Base-by-base conservation (phyloP, 495 filamentous ascomycete species). In the Bacidia rubella region DNA sequence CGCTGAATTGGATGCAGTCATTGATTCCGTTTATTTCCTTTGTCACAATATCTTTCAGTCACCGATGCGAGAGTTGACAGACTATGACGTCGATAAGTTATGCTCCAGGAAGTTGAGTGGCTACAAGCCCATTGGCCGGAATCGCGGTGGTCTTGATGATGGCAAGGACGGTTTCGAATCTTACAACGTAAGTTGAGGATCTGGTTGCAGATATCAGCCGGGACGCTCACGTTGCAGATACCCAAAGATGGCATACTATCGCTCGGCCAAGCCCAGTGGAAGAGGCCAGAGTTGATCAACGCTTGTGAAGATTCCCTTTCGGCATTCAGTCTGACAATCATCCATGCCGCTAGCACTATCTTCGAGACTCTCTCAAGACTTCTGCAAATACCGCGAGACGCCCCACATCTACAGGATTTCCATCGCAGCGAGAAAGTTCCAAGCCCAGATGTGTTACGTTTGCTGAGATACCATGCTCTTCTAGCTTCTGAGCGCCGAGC, bases 301-400 rank as follows among this genome's bases (percentile, higher is more conserved):
- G 66, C 74, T 65, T 72, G 76, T 68, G 72, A 66, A 58, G 60
- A 60, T 26, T 68, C 74, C 52, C 65, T 75, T 54, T 60, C 62
- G 42, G 53, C 70, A 21, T 63, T 75, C 44, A 68, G 72, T 58
- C 71, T 63, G 17, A 66, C 65, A 57, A 68, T 67, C 65, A 71
- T 74, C 66, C 73, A 67, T 57, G 62, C 74, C 38, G 72, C 67
- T 56, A 72, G 71, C 65, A 66, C 68, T 55, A 74, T 76, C 55
- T 67, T 76, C 26, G 65, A 68, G 17, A 63, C 67, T 24, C 71
- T 78, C 1, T 76, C 72, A n/a, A 73, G 65, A 24, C 69, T 64
- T n/a, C 67, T 73, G 54, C 60, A 58, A 35, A 65, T 76, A 25
- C 59, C 62, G 15, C 68, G 69, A 7, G 63, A 63, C 7, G 57